Evolutionary conservation across 23 red algal genomes (phyloP).

Genomic region (Gracilaria domingensis): DNA sequence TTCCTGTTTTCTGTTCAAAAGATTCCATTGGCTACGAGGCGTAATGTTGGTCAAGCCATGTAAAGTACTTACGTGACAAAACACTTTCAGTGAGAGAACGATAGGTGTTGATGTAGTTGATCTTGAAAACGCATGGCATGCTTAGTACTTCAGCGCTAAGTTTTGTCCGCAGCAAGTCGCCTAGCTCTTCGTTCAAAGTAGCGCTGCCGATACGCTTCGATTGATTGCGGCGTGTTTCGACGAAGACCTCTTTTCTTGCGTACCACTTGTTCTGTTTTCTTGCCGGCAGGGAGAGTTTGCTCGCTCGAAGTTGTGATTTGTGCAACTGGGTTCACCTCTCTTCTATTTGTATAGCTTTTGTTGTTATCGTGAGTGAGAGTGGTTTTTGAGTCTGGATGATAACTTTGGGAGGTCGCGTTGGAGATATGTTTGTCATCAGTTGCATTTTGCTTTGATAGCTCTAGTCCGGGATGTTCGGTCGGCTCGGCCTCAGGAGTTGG

Average conservation of each 20-base stretch:
- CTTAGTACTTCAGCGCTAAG: background rate
- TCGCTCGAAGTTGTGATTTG: too few species aligned
- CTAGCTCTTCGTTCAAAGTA: slow-evolving; percentile 53
- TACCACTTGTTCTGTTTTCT: too few species aligned
- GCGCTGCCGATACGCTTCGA: slow-evolving; percentile 50
- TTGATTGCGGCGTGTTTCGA: slow-evolving; percentile 52
- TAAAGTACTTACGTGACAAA: too few species aligned
- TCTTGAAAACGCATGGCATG: background rate
- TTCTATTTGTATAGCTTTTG: slow-evolving; percentile 12
- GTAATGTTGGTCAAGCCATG: too few species aligned
- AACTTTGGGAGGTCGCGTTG: background rate
- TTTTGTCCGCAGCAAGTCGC: background rate
- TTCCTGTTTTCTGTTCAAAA: too few species aligned
- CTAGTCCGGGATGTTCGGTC: too few species aligned
- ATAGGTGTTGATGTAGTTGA: too few species aligned
- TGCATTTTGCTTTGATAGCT: background rate
- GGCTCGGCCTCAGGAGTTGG: too few species aligned
- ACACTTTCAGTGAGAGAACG: too few species aligned
- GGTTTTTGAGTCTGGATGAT: background rate
- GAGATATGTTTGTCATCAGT: background rate
- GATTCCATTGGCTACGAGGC: too few species aligned
- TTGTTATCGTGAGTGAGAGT: background rate
- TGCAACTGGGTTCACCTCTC: too few species aligned
- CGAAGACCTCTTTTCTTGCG: slow-evolving; percentile 21
- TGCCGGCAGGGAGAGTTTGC: too few species aligned